These are phyloP conservation scores for Fusarium sp. DNA, from an alignment of 2,329 filamentous ascomycete genomes.

Conservation along the genomic window DNA sequence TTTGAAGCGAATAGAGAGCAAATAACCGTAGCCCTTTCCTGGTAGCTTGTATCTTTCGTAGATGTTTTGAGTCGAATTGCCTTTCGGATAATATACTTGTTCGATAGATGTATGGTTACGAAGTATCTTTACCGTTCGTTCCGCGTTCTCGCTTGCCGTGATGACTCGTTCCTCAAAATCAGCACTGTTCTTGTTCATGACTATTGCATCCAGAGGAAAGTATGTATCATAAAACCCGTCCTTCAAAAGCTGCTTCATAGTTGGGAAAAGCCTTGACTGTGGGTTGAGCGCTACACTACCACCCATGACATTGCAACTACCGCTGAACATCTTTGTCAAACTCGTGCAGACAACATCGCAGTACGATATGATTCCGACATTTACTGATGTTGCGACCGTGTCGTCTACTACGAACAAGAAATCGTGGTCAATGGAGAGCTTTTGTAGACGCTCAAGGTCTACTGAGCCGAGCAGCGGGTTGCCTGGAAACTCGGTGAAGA, in stretches of 20 bases:
- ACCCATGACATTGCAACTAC: constrained; percentile 65
- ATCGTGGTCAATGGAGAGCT: constrained; percentile 50
- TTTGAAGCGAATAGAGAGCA: constrained; percentile 63
- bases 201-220: constrained; percentile 42
- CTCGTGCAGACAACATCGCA: constrained; percentile 64
- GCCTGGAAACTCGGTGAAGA: constrained; percentile 59
- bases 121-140: constrained; percentile 44
- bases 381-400: constrained; percentile 58
- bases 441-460: constrained; percentile 46
- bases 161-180: constrained; percentile 53
- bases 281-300: constrained; percentile 61
- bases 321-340: constrained; percentile 67
- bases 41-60: constrained; percentile 50
- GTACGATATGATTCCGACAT: constrained; percentile 58
- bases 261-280: constrained; percentile 49
- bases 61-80: constrained; percentile 51
- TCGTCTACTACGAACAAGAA: constrained; percentile 60
- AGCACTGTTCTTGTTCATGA: constrained; percentile 55
- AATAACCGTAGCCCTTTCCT: constrained; percentile 61
- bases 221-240: constrained; percentile 41
- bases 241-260: constrained; percentile 43
- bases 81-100: constrained; percentile 57
- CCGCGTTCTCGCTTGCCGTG: constrained; percentile 42
- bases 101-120: constrained; percentile 40
- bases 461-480: constrained; percentile 49